Evolutionary conservation across 2,329 filamentous ascomycete species (phyloP).

Genomic region (Gnomoniopsis sp.): DNA sequence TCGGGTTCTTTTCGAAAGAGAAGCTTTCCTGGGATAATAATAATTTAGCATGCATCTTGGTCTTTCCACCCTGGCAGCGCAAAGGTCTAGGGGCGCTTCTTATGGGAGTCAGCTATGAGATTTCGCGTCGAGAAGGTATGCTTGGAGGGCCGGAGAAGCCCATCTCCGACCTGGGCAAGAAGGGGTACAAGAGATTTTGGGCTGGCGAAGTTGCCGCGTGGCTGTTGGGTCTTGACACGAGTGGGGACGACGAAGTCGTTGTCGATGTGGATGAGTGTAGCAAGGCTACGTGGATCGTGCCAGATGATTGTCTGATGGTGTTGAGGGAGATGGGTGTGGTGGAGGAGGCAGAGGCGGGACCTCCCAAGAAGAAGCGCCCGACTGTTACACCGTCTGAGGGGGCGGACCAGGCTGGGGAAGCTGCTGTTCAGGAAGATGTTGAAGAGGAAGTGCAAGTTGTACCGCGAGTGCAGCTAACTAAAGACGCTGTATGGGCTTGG

Average conservation of each 20-base stretch:
- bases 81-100: slow-evolving; percentile 83
- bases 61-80: slow-evolving; percentile 94
- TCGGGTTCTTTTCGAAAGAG: slow-evolving; percentile 98
- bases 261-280: slow-evolving; percentile 70
- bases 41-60: slow-evolving; percentile 91
- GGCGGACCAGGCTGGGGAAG: slow-evolving; percentile 22
- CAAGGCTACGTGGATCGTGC: slow-evolving; percentile 74
- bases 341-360: slow-evolving; percentile 51
- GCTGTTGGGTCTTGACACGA: slow-evolving; percentile 46
- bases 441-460: slow-evolving; percentile 31
- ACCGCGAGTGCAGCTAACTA: slow-evolving; percentile 49
- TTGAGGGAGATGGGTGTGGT: slow-evolving; percentile 77
- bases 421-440: slow-evolving; percentile 24
- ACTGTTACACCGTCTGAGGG: slow-evolving; percentile 6
- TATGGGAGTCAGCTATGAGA: slow-evolving; percentile 91
- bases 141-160: slow-evolving; percentile 93
- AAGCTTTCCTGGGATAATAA: slow-evolving; percentile 99
- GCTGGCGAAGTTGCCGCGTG: slow-evolving; percentile 76
- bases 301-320: slow-evolving; percentile 77
- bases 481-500: slow-evolving; percentile 62
- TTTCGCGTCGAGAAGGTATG: slow-evolving; percentile 77
- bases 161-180: slow-evolving; percentile 78
- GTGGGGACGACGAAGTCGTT: slow-evolving; percentile 40
- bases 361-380: slow-evolving; percentile 28
- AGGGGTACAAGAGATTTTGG: slow-evolving; percentile 85